These are phyloP conservation scores for Sugiyamaella lignohabitans DNA, from an alignment of 805 yeast species.

Conservation along the genomic window DNA sequence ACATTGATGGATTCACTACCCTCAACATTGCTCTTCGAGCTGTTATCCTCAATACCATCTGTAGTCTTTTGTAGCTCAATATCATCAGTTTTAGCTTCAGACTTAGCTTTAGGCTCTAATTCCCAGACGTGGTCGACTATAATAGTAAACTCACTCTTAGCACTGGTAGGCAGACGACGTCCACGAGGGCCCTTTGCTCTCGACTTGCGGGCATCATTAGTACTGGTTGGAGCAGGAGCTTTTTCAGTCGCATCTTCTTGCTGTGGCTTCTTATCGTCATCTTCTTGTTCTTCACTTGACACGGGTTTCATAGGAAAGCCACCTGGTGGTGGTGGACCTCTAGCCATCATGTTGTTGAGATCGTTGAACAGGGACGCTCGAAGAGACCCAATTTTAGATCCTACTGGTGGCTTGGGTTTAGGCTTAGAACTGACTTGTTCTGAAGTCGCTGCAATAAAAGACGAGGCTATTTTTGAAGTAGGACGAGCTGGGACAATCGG, in stretches of 20 bases:
- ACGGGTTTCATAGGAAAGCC: slow-evolving; percentile 6
- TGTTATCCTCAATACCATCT: no score
- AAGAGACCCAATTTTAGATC: slow-evolving; percentile 21
- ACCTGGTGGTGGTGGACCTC: slow-evolving; percentile 21
- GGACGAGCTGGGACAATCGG: slow-evolving; percentile 11
- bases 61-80: background rate
- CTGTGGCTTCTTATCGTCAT: slow-evolving; percentile 1
- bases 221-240: background rate
- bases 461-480: slow-evolving; percentile 2
- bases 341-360: slow-evolving; percentile 17
- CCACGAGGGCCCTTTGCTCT: slow-evolving; percentile 28
- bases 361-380: slow-evolving; percentile 23
- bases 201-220: slow-evolving; percentile 15
- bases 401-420: slow-evolving; percentile 19
- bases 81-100: background rate
- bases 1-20: no score
- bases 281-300: slow-evolving; percentile 6
- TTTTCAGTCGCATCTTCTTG: background rate
- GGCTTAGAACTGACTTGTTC: slow-evolving; percentile 17
- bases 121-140: slow-evolving; percentile 19
- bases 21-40: no score
- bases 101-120: slow-evolving; percentile 3
- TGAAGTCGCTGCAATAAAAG: slow-evolving; percentile 7
- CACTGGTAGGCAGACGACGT: slow-evolving; percentile 29
- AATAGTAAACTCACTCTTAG: slow-evolving; percentile 21